phyloP scores from a whole-genome alignment of 305 asterid genomes.

The Salvia sclarea region DNA sequence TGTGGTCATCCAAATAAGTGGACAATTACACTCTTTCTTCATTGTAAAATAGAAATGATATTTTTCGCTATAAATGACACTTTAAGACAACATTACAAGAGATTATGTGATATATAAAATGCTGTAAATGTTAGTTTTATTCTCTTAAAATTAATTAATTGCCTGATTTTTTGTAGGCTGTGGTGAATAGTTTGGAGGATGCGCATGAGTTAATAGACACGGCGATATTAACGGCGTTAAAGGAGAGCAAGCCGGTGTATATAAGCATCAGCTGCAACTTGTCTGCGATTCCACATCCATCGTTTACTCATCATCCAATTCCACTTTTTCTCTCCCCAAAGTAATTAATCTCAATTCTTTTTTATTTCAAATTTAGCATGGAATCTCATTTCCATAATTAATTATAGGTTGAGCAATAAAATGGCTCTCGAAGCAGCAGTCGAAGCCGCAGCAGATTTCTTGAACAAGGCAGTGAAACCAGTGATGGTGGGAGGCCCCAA shows the following conservation, averaged over 20 bases:
- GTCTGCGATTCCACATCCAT: not conserved
- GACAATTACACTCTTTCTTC: too few species aligned
- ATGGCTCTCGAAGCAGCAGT: slow-evolving; percentile 55
- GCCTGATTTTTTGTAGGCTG: slow-evolving; percentile 41
- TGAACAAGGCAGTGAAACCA: slow-evolving; percentile 65
- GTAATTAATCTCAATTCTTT: not conserved
- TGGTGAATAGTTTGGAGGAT: slow-evolving; percentile 60
- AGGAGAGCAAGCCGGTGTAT: slow-evolving; percentile 34
- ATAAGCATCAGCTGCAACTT: not conserved
- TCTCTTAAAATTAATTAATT: too few species aligned
- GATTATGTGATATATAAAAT: too few species aligned
- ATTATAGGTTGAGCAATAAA: slow-evolving; percentile 46
- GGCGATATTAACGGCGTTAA: slow-evolving; percentile 61
- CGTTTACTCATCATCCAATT: not conserved
- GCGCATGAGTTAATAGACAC: slow-evolving; percentile 60
- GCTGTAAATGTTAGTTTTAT: too few species aligned
- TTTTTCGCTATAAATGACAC: too few species aligned
- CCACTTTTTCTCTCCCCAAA: not conserved
- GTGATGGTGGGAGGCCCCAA: slow-evolving; percentile 67
- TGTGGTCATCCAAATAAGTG: too few species aligned
- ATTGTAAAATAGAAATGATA: too few species aligned
- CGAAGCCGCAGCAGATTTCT: slow-evolving; percentile 52
- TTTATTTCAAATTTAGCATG: too few species aligned
- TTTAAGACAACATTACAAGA: too few species aligned
- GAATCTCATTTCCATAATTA: too few species aligned